Evolutionary conservation across 805 yeast species (phyloP).

Genomic region (Ogataea degrootiae): DNA sequence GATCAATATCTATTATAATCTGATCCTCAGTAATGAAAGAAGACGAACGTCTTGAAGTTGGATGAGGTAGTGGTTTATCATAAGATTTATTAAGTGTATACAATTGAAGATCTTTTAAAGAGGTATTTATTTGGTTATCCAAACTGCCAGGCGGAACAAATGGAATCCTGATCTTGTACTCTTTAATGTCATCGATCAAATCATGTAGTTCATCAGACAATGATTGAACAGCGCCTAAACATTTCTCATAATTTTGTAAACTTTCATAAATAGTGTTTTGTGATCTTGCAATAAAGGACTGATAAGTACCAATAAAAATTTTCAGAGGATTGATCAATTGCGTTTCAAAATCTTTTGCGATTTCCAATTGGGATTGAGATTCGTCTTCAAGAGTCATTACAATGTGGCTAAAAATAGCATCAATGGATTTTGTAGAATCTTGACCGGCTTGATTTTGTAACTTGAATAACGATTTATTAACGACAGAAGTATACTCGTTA

Average conservation of each 20-base stretch:
- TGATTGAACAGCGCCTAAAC: neutral
- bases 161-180: slow-evolving; percentile 1
- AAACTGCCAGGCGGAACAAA: neutral
- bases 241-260: slow-evolving; percentile 3
- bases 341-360: slow-evolving; percentile 1
- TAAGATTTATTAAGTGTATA: no score
- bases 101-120: neutral
- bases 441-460: neutral
- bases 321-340: slow-evolving; percentile 5
- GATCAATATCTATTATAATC: neutral
- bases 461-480: slow-evolving; percentile 1
- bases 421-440: neutral
- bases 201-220: slow-evolving; percentile 6
- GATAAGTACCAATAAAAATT: slow-evolving; percentile 5
- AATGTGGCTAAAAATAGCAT: slow-evolving; percentile 1
- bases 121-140: no score
- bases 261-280: neutral
- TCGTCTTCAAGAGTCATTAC: neutral
- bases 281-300: slow-evolving; percentile 4
- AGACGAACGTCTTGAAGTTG: neutral
- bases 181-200: slow-evolving; percentile 2
- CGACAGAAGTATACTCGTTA: slow-evolving; percentile 1
- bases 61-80: no score
- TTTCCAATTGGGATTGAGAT: neutral
- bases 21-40: neutral